phyloP scores from a whole-genome alignment of 106 monocot species.

The Hemerocallis citrina region DNA sequence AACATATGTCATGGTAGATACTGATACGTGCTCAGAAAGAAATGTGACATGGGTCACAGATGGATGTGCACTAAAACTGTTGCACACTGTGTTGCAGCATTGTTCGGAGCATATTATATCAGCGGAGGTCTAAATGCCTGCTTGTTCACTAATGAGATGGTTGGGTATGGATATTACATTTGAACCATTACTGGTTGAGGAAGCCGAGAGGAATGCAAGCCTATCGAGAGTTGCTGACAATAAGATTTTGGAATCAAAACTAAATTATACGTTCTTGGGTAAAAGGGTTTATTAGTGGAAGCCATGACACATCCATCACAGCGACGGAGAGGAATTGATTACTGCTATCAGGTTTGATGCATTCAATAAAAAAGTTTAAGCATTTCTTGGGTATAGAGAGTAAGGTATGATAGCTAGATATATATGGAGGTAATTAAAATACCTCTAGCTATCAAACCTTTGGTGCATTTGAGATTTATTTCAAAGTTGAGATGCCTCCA shows the following conservation, averaged over 20 bases:
- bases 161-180: conserved; percentile 61
- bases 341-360: conserved; percentile 64
- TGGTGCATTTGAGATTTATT: too few species aligned
- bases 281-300: conserved; percentile 66
- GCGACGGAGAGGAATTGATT: conserved; percentile 24
- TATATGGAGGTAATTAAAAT: too few species aligned
- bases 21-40: conserved; percentile 47
- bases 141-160: conserved; percentile 67
- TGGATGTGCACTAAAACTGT: conserved; percentile 94
- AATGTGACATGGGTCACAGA: conserved; percentile 73
- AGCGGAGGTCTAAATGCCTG: conserved; percentile 58
- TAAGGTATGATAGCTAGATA: too few species aligned
- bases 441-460: too few species aligned
- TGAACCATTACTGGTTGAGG: conserved; percentile 49
- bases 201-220: conserved; percentile 29
- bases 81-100: conserved; percentile 79
- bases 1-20: conserved; percentile 22
- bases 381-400: too few species aligned
- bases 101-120: conserved; percentile 82
- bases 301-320: conserved; percentile 69
- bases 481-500: too few species aligned
- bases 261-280: conserved; percentile 43
- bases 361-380: too few species aligned
- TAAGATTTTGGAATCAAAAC: conserved; percentile 51
- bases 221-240: conserved; percentile 35